phyloP scores from a whole-genome alignment of 176 grass and related monocot species.

The Aegilops umbellulata region DNA sequence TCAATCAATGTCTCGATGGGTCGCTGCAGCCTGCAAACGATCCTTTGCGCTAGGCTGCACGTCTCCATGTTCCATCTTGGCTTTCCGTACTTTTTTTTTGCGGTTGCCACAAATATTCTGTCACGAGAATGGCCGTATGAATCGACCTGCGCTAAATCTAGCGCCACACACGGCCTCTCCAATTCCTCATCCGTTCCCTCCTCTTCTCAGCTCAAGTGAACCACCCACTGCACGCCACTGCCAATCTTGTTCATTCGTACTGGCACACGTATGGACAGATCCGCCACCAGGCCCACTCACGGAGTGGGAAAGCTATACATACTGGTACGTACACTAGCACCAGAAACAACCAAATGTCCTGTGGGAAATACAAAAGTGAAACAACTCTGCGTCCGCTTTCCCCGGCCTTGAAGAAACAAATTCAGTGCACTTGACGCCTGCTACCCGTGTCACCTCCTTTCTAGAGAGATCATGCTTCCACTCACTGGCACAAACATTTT shows the following conservation, averaged over 20 bases:
- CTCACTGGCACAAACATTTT: background rate
- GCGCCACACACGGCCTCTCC: background rate
- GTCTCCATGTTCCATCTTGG: background rate
- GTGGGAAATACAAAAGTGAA: background rate
- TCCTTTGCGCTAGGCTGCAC: background rate
- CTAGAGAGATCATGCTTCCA: constrained; percentile 36
- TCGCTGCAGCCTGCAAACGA: background rate
- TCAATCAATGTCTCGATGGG: background rate
- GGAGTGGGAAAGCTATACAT: too few species aligned
- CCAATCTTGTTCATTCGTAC: background rate
- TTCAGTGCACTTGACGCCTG: background rate
- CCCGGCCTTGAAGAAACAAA: background rate
- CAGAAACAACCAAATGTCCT: background rate
- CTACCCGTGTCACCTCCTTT: background rate
- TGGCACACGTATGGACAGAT: background rate
- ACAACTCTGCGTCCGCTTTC: background rate
- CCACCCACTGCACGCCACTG: background rate
- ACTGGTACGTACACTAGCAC: too few species aligned
- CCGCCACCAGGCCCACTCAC: background rate
- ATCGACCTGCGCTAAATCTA: background rate
- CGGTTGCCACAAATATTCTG: background rate
- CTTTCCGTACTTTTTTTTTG: background rate
- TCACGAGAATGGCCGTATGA: background rate
- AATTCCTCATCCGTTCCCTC: too few species aligned
- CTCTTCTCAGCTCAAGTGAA: background rate